Conservation (phyloP, 345 rosid genomes). For the Eucalyptus lansdowneana region DNA sequence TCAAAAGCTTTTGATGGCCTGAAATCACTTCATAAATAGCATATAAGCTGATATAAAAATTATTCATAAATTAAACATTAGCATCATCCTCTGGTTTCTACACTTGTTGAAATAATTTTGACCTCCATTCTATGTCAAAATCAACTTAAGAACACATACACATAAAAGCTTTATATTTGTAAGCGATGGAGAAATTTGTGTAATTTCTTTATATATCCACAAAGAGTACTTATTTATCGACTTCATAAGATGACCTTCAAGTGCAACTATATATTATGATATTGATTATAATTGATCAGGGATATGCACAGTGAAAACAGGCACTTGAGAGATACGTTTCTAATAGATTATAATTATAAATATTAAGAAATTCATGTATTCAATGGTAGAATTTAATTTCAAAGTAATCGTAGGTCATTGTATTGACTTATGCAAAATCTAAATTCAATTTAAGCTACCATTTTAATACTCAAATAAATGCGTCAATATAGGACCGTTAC, state of each 20-base stretch:
- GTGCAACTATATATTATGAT: neutral
- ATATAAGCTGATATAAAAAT: neutral
- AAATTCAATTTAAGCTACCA: neutral
- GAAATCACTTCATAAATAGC: neutral
- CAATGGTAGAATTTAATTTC: neutral
- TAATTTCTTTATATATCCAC: neutral
- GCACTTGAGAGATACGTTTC: neutral
- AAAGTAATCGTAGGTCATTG: neutral
- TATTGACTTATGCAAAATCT: neutral
- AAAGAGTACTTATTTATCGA: neutral
- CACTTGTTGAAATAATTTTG: neutral
- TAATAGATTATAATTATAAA: neutral
- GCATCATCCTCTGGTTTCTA: neutral
- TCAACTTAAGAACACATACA: neutral
- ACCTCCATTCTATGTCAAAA: neutral
- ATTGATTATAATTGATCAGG: neutral
- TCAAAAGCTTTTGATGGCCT: neutral
- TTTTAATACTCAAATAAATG: neutral
- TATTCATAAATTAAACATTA: neutral
- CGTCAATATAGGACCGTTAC: neutral
- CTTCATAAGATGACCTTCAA: neutral
- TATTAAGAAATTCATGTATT: neutral
- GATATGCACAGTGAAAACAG: neutral
- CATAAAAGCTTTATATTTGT: neutral
- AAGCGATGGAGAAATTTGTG: neutral